These are phyloP conservation scores for Astrocystis sublimbata DNA, from an alignment of 495 filamentous ascomycete genomes.

Conservation along the genomic window DNA sequence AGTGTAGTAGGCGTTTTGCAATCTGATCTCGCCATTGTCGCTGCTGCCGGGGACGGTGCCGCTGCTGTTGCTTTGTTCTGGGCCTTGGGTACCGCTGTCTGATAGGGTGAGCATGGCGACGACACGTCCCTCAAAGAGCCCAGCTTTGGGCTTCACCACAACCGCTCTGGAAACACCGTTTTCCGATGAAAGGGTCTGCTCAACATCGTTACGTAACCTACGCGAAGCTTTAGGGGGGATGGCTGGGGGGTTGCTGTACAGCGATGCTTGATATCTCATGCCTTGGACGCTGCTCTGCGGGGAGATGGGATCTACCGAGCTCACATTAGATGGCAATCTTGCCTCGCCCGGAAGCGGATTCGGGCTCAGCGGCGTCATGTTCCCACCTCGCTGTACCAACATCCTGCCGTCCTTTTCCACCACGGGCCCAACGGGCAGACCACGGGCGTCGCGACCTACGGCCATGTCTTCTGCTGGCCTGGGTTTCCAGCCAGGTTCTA, in stretches of 20 bases:
- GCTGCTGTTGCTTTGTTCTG: constrained; percentile 7
- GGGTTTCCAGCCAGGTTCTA: constrained; percentile 7
- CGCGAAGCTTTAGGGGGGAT: constrained; percentile 25
- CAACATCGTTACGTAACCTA: constrained; percentile 24
- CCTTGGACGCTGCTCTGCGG: constrained; percentile 9
- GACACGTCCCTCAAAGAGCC: constrained; percentile 46
- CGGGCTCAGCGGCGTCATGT: constrained; percentile 22
- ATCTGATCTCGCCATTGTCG: constrained; percentile 34
- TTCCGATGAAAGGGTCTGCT: constrained; percentile 23
- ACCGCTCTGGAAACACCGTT: constrained; percentile 37
- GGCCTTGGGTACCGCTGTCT: constrained; percentile 24
- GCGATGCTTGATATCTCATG: constrained; percentile 5
- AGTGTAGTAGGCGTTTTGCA: constrained; percentile 42
- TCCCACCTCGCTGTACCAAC: constrained; percentile 42
- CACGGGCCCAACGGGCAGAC: constrained; percentile 34
- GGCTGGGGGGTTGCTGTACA: constrained; percentile 11
- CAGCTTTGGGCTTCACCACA: constrained; percentile 47
- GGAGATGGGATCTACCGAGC: constrained; percentile 18
- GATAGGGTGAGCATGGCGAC: constrained; percentile 45
- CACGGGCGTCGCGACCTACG: constrained; percentile 7
- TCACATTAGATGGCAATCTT: constrained; percentile 5
- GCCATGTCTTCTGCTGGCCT: neutral
- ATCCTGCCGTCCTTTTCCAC: constrained; percentile 46
- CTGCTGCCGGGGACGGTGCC: constrained; percentile 22
- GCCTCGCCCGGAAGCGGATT: neutral